Percentiles rank a stretch among this genome's conserved stretches.
Evolutionary conservation across 441 rosid species (phyloP).

Genomic region (Brassica hybrid): DNA sequence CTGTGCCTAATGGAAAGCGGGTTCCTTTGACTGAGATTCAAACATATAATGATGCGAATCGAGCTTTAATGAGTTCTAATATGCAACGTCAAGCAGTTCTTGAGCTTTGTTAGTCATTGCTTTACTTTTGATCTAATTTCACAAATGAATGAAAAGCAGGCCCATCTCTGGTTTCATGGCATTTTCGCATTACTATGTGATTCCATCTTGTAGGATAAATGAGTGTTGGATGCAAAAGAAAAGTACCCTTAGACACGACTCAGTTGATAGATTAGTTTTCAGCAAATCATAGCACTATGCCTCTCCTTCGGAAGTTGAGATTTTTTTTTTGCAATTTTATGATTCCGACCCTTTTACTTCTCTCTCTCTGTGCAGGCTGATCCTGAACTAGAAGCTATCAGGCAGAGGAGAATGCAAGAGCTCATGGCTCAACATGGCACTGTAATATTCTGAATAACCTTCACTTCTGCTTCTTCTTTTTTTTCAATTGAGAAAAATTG

Average conservation of each 20-base stretch:
- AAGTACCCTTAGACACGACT: neutral
- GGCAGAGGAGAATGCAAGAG: slow-evolving; percentile 97
- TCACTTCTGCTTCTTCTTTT: neutral
- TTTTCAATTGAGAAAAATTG: neutral
- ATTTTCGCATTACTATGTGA: no score
- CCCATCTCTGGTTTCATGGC: neutral
- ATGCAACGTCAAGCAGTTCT: neutral
- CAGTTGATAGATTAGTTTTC: neutral
- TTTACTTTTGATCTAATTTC: neutral
- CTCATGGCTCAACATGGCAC: slow-evolving; percentile 86
- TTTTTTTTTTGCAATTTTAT: no score
- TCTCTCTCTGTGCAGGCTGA: slow-evolving; percentile 69
- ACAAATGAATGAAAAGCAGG: neutral
- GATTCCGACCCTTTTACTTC: neutral
- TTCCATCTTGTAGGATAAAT: neutral
- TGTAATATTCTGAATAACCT: slow-evolving; percentile 44
- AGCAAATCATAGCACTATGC: neutral
- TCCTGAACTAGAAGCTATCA: slow-evolving; percentile 96
- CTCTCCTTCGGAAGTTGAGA: neutral
- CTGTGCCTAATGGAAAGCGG: neutral
- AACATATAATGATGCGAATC: neutral
- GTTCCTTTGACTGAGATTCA: slow-evolving; percentile 17
- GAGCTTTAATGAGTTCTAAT: no score
- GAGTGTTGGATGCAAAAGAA: neutral
- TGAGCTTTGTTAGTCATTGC: neutral